Percentiles rank a stretch among this genome's conserved stretches.
Evolutionary conservation across 2,329 filamentous ascomycete genomes (phyloP).

Genomic region (Trichoderma guizhouense): DNA sequence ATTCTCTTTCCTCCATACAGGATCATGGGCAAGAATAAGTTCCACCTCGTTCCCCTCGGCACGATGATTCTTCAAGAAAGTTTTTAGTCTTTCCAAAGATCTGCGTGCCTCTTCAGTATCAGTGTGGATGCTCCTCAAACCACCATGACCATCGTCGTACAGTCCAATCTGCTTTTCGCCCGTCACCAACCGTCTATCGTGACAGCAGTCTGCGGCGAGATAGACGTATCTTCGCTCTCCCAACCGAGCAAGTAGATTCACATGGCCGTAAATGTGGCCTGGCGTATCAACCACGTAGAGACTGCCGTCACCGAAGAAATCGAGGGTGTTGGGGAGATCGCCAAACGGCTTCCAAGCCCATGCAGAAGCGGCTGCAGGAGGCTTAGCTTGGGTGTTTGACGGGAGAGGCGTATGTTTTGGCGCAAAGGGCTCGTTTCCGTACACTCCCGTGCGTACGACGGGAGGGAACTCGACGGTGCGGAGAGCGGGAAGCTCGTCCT

Average conservation of each 20-base stretch:
- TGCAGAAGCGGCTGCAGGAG: background rate
- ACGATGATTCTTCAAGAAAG: background rate
- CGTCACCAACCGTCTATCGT: background rate
- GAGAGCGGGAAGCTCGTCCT: background rate
- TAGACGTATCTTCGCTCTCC: background rate
- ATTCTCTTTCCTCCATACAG: background rate
- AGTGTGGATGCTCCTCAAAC: background rate
- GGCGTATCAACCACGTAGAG: slow-evolving; percentile 6
- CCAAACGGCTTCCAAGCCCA: slow-evolving; percentile 2
- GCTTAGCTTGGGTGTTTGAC: background rate
- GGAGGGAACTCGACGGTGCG: slow-evolving; percentile 10
- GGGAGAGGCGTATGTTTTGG: background rate
- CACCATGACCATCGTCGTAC: background rate
- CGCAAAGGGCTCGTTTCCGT: slow-evolving; percentile 1
- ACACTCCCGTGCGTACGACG: background rate
- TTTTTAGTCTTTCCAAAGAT: background rate
- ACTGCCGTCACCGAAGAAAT: slow-evolving; percentile 11
- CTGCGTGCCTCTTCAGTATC: background rate
- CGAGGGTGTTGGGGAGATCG: background rate
- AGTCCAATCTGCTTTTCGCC: background rate
- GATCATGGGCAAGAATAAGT: slow-evolving; percentile 2
- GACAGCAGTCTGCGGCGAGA: background rate
- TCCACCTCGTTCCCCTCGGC: background rate
- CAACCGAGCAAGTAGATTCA: slow-evolving; percentile 6
- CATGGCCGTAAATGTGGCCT: slow-evolving; percentile 10